Conservation (phyloP, 352 stramenopile species). For the Globisporangium abappressorium region DNA sequence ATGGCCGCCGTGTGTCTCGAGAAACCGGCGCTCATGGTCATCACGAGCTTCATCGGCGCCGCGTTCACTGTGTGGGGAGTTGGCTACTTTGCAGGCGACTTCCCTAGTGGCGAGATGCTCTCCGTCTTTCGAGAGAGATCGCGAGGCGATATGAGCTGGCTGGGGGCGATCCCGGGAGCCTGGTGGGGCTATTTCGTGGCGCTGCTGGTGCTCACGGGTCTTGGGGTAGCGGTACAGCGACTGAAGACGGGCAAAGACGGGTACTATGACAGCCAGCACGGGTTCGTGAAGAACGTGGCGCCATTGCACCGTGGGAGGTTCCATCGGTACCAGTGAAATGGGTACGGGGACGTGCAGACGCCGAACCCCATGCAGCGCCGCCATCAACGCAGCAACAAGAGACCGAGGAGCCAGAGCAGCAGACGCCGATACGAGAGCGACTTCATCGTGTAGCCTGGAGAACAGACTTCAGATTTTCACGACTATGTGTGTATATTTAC, state of each 20-base stretch:
- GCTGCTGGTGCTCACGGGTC: slow-evolving; percentile 36
- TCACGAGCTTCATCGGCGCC: slow-evolving; percentile 46
- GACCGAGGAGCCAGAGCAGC: background rate
- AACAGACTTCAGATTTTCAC: too few species aligned
- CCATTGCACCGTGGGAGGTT: background rate
- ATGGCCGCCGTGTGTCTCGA: slow-evolving; percentile 50
- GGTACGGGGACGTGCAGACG: slow-evolving; percentile 11
- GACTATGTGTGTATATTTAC: too few species aligned
- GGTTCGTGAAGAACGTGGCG: slow-evolving; percentile 9
- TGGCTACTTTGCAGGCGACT: slow-evolving; percentile 61
- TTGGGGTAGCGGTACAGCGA: slow-evolving; percentile 52
- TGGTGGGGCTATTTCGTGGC: slow-evolving; percentile 68
- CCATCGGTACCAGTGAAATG: background rate
- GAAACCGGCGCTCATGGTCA: slow-evolving; percentile 45
- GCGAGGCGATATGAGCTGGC: slow-evolving; percentile 26
- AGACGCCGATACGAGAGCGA: slow-evolving; percentile 9
- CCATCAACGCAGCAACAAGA: background rate
- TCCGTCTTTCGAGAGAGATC: slow-evolving; percentile 28
- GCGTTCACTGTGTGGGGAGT: slow-evolving; percentile 50
- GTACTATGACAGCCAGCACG: slow-evolving; percentile 19
- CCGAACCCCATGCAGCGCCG: background rate
- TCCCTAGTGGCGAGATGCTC: slow-evolving; percentile 53
- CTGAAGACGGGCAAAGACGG: slow-evolving; percentile 35
- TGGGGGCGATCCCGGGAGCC: slow-evolving; percentile 38
- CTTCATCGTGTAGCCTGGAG: slow-evolving; percentile 39